Evolutionary conservation across 1,139 yeast genomes (phyloP), one percentile per base, ranked within the genome.

Genomic region (Lodderomyces oxycetoniae): DNA sequence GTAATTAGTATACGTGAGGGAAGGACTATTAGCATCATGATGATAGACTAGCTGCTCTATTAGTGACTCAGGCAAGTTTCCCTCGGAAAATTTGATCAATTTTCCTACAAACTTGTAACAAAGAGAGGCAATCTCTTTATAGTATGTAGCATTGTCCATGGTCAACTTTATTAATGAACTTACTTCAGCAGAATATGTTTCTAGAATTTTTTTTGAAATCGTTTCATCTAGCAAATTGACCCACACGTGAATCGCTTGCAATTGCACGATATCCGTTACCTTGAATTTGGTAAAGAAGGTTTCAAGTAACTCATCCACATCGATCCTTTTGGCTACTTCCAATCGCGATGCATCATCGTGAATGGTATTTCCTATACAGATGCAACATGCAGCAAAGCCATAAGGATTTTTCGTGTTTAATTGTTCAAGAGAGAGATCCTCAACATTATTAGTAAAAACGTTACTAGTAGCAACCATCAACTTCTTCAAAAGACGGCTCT

Each of bases 381-480:
- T 49, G 19, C 61, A 59, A 14, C 51, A 45, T 0, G 61, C 59
- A 0, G 67, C 53, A 28, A 52, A 43, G 1, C 50, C 47, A 42
- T 64, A 65, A 1, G 61, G 46, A 41, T 61, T 61, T 0, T 26
- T 21, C 3, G 42, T 21, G 2, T 37, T 21, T n/a, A 46, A 27
- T 7, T 14, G 22, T 17, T 11, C 24, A 13, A 31, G 14, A 4
- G 17, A 28, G n/a, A 29, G 9, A 31, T 23, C 33, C 4, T 16
- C n/a, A 3, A 17, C 20, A 9, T 11, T 20, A 13, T 20, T 17
- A 6, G 34, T 17, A 11, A 25, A 31, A 7, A 31, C 12, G 10
- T 61, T 56, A 4, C 71, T 71, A 21, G 63, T 51, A 1, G 61
- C 45, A 4, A 67, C 58, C 40, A 67, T 66, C 26, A 67, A 45